Evolutionary conservation across 352 stramenopile species (phyloP), one percentile per base, ranked within the genome.

Genomic region (Phytophthora pluvialis): DNA sequence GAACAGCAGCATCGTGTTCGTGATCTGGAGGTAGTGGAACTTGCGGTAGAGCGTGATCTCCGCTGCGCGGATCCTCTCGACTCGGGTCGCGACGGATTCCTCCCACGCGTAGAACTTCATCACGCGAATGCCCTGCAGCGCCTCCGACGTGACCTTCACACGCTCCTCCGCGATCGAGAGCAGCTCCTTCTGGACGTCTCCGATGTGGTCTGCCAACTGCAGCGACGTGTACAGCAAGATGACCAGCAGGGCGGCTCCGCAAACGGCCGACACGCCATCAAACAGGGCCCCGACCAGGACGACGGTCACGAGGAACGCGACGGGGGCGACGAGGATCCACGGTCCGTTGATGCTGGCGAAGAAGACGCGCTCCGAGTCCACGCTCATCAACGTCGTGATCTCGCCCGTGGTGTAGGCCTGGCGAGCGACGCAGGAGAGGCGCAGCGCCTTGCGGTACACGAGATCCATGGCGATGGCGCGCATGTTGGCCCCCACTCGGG

Each of bases 101-200:
- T 86, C 77, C 90, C 90, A 98, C 7, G 83, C 86, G 64, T 97
- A 96, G 63, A 97, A 94, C 65, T 98, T 98, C 60, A 98, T 87
- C 36, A 91, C 87, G 32, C 91, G 77, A 29, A 97, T 93, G 6
- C 93, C 94, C 10, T 89, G 69, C 3, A 99, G 72, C 6, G 96
- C 87, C 75, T 98, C 94, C 6, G 93, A 97, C 31, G 94, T 95
- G 60, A 98, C 88, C 70, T 97, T 96, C 11, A 98, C 91, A 2
- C 94, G 80, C n/a, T 90, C 71, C 8, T 86, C 57, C 15, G 95
- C 84, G n/a, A 75, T 48, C 1, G 11, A 28, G 5, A 79, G 32
- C 6, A 77, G 25, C 8, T 69, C 49, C n/a, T 57, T 62, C 5
- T 73, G 72, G 15, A 51, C 16, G 13, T 31, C 21, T 18, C 67